A percentile compares a stretch with the other conserved stretches of the same genome.
These are phyloP conservation scores for Wallemia ichthyophaga DNA, from an alignment of 1,284 basidiomycete genomes.

Conservation along the genomic window DNA sequence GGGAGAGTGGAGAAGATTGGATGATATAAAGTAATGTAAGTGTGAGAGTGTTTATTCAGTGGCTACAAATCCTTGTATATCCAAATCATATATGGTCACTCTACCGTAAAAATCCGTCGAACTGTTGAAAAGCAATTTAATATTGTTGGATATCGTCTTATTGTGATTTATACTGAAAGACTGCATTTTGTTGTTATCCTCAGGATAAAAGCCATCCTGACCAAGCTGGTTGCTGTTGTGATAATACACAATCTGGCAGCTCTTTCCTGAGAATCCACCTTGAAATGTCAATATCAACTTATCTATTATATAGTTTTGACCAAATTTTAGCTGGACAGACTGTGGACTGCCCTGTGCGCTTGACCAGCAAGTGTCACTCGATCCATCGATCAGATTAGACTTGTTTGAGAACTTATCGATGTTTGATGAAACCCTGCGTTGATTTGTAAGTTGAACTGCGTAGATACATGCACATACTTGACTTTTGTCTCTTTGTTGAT, in stretches of 20 bases:
- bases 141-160: background rate
- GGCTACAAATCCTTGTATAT: background rate
- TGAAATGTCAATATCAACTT: background rate
- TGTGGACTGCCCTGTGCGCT: background rate
- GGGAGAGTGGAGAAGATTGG: no score
- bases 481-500: no score
- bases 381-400: background rate
- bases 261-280: conserved; percentile 1
- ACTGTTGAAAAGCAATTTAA: background rate
- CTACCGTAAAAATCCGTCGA: background rate
- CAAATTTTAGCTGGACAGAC: background rate
- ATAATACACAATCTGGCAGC: background rate
- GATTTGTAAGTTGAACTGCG: no score
- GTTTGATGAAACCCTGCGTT: background rate
- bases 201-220: background rate
- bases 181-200: background rate
- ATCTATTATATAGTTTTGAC: background rate
- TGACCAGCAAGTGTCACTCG: background rate
- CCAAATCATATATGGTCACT: background rate
- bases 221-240: background rate
- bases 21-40: no score
- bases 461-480: no score
- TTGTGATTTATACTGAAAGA: background rate
- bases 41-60: no score
- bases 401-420: background rate